A percentile compares a stretch with the other conserved stretches of the same genome.
These are phyloP conservation scores for Naganishia kalamii DNA, from an alignment of 768 basidiomycete species.

Conservation along the genomic window DNA sequence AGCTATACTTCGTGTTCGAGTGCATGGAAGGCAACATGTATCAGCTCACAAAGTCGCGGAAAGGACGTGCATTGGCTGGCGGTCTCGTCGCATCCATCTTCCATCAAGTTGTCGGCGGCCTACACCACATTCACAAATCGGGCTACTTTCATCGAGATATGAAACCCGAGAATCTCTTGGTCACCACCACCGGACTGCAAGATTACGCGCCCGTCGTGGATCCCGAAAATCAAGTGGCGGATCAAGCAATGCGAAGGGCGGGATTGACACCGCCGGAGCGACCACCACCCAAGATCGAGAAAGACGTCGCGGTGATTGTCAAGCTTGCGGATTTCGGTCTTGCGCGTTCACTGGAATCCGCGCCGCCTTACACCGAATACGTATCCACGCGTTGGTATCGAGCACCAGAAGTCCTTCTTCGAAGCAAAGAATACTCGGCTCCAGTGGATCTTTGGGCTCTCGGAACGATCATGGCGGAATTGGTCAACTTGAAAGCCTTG, in stretches of 20 bases:
- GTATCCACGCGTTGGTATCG: slow-evolving; percentile 99
- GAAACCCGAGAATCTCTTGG: slow-evolving; percentile 98
- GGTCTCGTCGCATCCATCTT: slow-evolving; percentile 94
- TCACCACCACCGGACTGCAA: slow-evolving; percentile 90
- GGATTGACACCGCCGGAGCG: slow-evolving; percentile 13
- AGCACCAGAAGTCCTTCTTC: slow-evolving; percentile 88
- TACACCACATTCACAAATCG: slow-evolving; percentile 81
- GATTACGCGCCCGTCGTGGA: slow-evolving; percentile 65
- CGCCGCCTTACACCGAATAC: slow-evolving; percentile 96
- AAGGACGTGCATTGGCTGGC: slow-evolving; percentile 89
- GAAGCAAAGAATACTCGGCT: slow-evolving; percentile 86
- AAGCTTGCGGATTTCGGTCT: slow-evolving; percentile 98
- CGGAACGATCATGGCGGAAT: slow-evolving; percentile 95
- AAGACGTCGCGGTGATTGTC: slow-evolving; percentile 91
- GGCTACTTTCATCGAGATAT: slow-evolving; percentile 99
- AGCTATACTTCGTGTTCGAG: slow-evolving; percentile 99
- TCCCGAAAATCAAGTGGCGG: slow-evolving; percentile 15
- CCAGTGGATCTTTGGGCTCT: slow-evolving; percentile 99
- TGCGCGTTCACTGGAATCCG: slow-evolving; percentile 77
- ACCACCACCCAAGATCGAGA: slow-evolving; percentile 51
- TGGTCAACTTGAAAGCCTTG: slow-evolving; percentile 86
- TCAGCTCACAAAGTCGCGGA: slow-evolving; percentile 95
- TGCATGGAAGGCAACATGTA: slow-evolving; percentile 99
- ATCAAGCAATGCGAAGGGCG: slow-evolving; percentile 1
- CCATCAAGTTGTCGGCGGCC: slow-evolving; percentile 78